Conservation (phyloP, 2,329 filamentous ascomycete species). For the Hypocreales sp. region DNA sequence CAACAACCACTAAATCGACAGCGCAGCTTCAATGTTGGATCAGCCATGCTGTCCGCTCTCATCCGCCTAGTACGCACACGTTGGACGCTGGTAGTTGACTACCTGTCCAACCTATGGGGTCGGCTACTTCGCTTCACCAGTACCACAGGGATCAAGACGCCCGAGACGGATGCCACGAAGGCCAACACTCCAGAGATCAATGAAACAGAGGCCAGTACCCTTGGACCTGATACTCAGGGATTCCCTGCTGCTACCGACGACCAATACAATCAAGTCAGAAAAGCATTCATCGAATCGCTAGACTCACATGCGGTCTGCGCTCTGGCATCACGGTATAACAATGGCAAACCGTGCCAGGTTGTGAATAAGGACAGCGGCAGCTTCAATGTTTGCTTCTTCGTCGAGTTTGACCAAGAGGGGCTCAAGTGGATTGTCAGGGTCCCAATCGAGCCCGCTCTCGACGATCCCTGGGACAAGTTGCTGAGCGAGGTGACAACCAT, state of each 20-base stretch:
- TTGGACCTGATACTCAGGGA: no score
- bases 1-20: no score
- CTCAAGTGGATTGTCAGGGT: slow-evolving; percentile 9
- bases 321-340: slow-evolving; percentile 8
- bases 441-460: slow-evolving; percentile 8
- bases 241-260: neutral
- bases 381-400: slow-evolving; percentile 10
- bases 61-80: neutral
- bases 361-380: slow-evolving; percentile 7
- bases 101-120: neutral
- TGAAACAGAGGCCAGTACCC: neutral
- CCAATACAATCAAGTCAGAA: neutral
- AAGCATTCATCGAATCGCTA: slow-evolving; percentile 9
- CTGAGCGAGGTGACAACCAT: slow-evolving; percentile 11
- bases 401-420: slow-evolving; percentile 4
- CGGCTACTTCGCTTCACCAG: neutral
- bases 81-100: neutral
- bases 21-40: no score
- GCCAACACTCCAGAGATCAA: neutral
- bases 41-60: slow-evolving; percentile 1
- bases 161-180: neutral
- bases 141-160: neutral
- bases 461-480: slow-evolving; percentile 10
- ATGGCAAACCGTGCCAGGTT: slow-evolving; percentile 6
- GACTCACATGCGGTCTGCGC: slow-evolving; percentile 7